Base-by-base conservation (phyloP, 495 filamentous ascomycete species). In the Xylaria intraflava region DNA sequence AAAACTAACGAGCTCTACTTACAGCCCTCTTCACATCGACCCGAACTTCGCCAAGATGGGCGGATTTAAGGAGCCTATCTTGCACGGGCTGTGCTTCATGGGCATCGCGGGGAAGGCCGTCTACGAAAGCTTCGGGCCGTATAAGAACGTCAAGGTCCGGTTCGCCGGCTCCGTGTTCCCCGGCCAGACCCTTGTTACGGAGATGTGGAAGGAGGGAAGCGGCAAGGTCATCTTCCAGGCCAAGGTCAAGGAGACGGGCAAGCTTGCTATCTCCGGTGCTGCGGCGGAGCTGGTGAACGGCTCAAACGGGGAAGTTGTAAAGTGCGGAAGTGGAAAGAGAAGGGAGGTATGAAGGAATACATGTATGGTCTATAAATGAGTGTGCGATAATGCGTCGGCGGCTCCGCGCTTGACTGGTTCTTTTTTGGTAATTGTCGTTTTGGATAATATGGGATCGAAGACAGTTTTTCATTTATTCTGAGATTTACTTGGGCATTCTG, bases 11-110 rank as follows among this genome's bases (percentile, higher is more conserved):
- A 33, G 12, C 33, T 2, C 49, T 16, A 9, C 24, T 33, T 33
- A 45, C 42, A 95, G 91, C 73, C 93, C 93, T 14, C 80, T 98
- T 12, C 93, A 98, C 73, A 85, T 98, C 61, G 93, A 98, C 70
- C 93, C 93, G 4, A 83, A 83, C 45, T 97, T 98, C 72, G 86
- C 87, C 69, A 92, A 90, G 77, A 84, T 95, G 61, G 93, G 93
- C 47, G 93, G 93, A 46, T 98, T 97, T 83, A 90, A 95, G 76
- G 82, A 74, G 41, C 93, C 93, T 11, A 98, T 98, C 62, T 72
- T 98, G 51, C 93, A 98, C 74, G 93, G 93, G 3, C 79, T 98
- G 26, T 97, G 92, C 80, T 95, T 89, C 71, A 89, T 98, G 57
- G 93, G 94, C 54, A 83, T 97, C 49, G 81, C 88, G 1, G 89